Conservation (phyloP, 495 filamentous ascomycete genomes). For the Chaetomium fimeti region DNA sequence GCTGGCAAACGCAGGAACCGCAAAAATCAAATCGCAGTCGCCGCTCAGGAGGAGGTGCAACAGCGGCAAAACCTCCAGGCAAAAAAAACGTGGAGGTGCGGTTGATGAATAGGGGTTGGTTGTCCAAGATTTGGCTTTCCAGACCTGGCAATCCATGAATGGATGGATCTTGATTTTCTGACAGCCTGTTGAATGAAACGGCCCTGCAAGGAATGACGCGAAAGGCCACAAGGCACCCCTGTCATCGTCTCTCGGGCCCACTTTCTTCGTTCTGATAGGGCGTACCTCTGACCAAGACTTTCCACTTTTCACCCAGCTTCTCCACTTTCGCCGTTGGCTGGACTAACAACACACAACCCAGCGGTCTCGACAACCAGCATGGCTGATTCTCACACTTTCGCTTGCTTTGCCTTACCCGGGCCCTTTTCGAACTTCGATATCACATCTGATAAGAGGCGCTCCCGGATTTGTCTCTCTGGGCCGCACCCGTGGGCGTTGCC, state of each 20-base stretch:
- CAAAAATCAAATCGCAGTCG: neutral
- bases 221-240: conserved; percentile 10
- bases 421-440: neutral
- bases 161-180: conserved; percentile 18
- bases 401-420: neutral
- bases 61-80: neutral
- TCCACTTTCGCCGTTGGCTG: neutral
- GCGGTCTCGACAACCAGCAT: neutral
- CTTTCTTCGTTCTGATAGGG: conserved; percentile 18
- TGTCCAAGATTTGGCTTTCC: conserved; percentile 13
- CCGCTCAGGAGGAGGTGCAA: neutral
- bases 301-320: conserved; percentile 5
- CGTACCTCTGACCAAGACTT: neutral
- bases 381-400: neutral
- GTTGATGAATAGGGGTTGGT: conserved; percentile 11
- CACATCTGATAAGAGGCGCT: neutral
- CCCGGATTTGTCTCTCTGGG: neutral
- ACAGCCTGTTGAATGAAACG: neutral
- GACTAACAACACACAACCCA: neutral
- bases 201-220: conserved; percentile 18
- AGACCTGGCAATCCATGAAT: neutral
- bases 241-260: no score
- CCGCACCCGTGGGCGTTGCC: no score
- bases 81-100: neutral
- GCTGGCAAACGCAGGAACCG: neutral